Conservation (phyloP, 164 flowering plant genomes). For the Sedum album region DNA sequence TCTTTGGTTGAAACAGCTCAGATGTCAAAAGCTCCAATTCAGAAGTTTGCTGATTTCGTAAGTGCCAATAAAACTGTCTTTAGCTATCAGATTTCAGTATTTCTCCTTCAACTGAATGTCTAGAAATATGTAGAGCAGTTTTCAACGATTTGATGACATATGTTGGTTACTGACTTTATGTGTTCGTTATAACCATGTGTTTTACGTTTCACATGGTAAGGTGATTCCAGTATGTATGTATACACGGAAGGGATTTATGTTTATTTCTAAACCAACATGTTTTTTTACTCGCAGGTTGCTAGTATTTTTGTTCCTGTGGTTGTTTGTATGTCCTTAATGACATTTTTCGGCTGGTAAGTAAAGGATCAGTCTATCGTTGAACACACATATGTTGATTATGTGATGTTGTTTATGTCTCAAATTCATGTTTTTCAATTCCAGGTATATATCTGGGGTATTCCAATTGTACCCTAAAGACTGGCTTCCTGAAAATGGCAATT, state of each 20-base stretch:
- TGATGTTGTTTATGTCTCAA: background rate
- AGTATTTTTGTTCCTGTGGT: slow-evolving; percentile 95
- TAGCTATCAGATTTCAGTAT: background rate
- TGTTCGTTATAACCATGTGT: background rate
- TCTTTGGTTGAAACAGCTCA: slow-evolving; percentile 94
- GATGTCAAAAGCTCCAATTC: slow-evolving; percentile 99
- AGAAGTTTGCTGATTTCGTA: slow-evolving; percentile 96
- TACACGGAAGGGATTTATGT: too few species aligned
- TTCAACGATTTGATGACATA: background rate
- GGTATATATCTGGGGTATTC: slow-evolving; percentile 64
- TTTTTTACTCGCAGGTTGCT: slow-evolving; percentile 55
- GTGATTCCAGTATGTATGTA: background rate
- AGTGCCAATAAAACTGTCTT: slow-evolving; percentile 22
- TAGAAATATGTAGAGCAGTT: background rate
- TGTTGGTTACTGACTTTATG: background rate
- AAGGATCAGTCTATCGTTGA: background rate
- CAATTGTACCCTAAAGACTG: slow-evolving; percentile 75
- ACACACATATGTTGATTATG: background rate
- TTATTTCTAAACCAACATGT: background rate
- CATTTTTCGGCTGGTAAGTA: slow-evolving; percentile 84
- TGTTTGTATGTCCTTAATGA: slow-evolving; percentile 54
- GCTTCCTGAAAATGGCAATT: slow-evolving; percentile 81
- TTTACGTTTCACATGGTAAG: background rate
- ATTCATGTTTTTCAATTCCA: slow-evolving; percentile 16
- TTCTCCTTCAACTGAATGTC: too few species aligned